Conservation (phyloP, 2,329 filamentous ascomycete genomes). For the Colletotrichum lindemuthianum region DNA sequence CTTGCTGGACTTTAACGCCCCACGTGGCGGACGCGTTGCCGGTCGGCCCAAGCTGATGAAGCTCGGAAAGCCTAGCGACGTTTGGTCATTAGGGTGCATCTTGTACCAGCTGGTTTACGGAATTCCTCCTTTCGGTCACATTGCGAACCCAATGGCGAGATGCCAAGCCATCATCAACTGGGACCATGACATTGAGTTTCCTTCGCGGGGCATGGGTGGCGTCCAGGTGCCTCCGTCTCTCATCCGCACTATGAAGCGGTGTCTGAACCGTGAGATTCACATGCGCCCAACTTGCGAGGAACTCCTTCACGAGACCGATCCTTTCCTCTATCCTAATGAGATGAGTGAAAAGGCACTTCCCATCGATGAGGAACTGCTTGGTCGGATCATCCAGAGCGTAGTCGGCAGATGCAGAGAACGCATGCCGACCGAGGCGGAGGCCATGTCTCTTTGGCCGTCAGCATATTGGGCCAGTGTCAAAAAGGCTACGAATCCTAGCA, state of each 20-base stretch:
- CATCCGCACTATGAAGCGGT: conserved; percentile 70
- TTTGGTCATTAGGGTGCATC: conserved; percentile 97
- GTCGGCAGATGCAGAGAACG: conserved; percentile 67
- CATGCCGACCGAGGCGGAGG: conserved; percentile 68
- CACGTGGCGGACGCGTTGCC: conserved; percentile 55
- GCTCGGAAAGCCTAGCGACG: conserved; percentile 92
- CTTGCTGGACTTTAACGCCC: conserved; percentile 84
- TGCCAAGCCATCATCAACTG: conserved; percentile 89
- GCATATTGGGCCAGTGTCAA: conserved; percentile 70
- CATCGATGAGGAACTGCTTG: conserved; percentile 70
- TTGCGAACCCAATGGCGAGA: conserved; percentile 84
- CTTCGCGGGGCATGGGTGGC: conserved; percentile 74
- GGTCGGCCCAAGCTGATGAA: conserved; percentile 83
- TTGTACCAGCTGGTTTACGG: conserved; percentile 98
- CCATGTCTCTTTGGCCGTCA: conserved; percentile 64
- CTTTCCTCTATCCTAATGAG: conserved; percentile 72
- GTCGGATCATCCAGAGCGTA: conserved; percentile 71
- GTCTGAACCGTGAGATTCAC: conserved; percentile 70
- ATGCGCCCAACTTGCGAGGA: conserved; percentile 72
- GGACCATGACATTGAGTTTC: conserved; percentile 77
- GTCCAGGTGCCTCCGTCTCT: conserved; percentile 67
- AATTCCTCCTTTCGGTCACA: conserved; percentile 93
- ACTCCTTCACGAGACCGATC: conserved; percentile 66
- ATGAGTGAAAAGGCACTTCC: conserved; percentile 64
- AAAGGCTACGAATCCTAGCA: conserved; percentile 55